Evolutionary conservation across 805 yeast species (phyloP).

Genomic region (Monosporozyma solicola): DNA sequence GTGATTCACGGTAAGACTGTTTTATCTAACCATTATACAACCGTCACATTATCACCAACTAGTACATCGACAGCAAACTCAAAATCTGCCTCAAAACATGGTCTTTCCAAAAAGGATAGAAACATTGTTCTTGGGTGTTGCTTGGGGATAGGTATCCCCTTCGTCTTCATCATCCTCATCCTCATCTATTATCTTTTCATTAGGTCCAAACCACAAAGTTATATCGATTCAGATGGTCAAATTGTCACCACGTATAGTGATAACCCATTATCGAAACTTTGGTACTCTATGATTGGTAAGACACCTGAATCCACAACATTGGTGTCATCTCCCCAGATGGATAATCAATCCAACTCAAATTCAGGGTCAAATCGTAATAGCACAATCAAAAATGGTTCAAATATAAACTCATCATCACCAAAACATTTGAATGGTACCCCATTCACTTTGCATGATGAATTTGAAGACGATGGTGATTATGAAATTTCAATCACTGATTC

Average conservation of each 20-base stretch:
- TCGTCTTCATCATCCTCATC: conserved; percentile 26
- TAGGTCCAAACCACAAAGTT: conserved; percentile 25
- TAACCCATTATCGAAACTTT: conserved; percentile 24
- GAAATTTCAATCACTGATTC: conserved; percentile 1
- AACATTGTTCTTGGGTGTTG: conserved; percentile 59
- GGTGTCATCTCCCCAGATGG: not conserved
- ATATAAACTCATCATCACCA: not conserved
- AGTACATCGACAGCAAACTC: conserved; percentile 17
- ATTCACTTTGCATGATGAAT: not conserved
- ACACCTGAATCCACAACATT: not conserved
- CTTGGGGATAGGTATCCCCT: conserved; percentile 63
- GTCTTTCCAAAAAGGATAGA: conserved; percentile 41
- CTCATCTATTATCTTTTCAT: conserved; percentile 26
- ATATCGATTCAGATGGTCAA: conserved; percentile 31
- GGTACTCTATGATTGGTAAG: conserved; percentile 26
- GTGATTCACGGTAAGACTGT: conserved; percentile 29
- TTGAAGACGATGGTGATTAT: conserved; percentile 2
- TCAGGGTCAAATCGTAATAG: not conserved
- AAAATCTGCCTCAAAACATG: conserved; percentile 16
- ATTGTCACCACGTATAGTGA: conserved; percentile 29
- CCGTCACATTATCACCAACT: conserved; percentile 25
- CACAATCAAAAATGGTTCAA: not conserved
- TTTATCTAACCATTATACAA: conserved; percentile 25
- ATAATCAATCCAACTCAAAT: not conserved
- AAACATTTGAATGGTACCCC: not conserved